Percentiles rank a stretch among this genome's conserved stretches.
Conservation (phyloP, 2,329 filamentous ascomycete species). For the Falciphora oryzae region DNA sequence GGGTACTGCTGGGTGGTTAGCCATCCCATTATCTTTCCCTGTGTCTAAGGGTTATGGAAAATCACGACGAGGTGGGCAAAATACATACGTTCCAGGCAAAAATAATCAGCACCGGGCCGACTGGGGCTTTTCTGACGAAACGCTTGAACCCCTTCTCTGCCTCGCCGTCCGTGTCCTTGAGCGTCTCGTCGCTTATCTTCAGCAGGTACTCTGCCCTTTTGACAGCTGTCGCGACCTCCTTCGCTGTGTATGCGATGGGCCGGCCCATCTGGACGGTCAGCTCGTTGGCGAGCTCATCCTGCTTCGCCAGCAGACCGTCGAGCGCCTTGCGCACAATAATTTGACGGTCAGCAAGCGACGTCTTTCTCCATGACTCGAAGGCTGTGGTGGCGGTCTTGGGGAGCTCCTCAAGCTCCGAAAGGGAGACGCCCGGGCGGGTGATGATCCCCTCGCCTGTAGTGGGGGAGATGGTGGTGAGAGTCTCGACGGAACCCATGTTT, state of each 20-base stretch:
- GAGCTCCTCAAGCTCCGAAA: conserved; percentile 64
- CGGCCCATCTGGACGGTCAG: conserved; percentile 93
- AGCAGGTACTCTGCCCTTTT: conserved; percentile 81
- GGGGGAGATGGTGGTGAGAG: conserved; percentile 77
- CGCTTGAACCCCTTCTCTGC: conserved; percentile 82
- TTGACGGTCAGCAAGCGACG: conserved; percentile 68
- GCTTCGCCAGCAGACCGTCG: conserved; percentile 59
- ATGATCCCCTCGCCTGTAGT: conserved; percentile 80
- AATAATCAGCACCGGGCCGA: conserved; percentile 82
- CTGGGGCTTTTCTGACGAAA: conserved; percentile 81
- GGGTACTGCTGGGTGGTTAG: conserved; percentile 60
- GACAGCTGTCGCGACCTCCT: conserved; percentile 79
- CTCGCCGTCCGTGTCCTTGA: conserved; percentile 78
- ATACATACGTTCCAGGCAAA: conserved; percentile 90
- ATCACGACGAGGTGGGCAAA: not conserved
- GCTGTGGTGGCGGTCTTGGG: conserved; percentile 66
- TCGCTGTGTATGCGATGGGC: conserved; percentile 79
- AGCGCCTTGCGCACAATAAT: conserved; percentile 77
- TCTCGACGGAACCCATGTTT: conserved; percentile 55
- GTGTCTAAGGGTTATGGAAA: not conserved
- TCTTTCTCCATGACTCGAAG: conserved; percentile 72
- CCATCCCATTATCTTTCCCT: not conserved
- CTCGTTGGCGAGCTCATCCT: conserved; percentile 77
- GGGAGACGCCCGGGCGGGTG: conserved; percentile 68
- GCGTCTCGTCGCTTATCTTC: conserved; percentile 71